Evolutionary conservation across 2,329 filamentous ascomycete species (phyloP), one percentile per base, ranked within the genome.

Genomic region (Colletotrichum aenigma): DNA sequence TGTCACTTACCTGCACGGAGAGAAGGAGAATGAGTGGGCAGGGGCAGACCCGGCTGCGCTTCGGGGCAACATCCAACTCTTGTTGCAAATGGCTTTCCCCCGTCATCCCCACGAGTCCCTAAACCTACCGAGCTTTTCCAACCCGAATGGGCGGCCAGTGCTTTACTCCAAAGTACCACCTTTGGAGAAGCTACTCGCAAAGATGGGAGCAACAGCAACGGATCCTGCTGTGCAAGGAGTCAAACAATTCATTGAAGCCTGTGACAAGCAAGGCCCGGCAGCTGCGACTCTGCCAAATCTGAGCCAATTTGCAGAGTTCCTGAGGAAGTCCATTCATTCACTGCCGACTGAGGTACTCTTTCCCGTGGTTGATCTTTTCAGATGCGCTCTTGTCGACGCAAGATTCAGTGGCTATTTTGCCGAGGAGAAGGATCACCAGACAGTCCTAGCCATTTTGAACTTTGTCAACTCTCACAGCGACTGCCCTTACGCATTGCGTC

Each of bases 401-500:
- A 92, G 96, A 52, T 88, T 98, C 18, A 95, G 94, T 76, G 94
- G 94, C 21, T 97, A 92, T 85, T 96, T 96, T 77, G 95, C 95
- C 1, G 94, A 97, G 81, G 95, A 98, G 82, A 82, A 87, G 18
- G 87, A 87, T 10, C 92, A 94, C 73, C 84, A 86, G 68, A 95
- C 94, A 0, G 86, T 96, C 16, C 81, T 89, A 38, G 86, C 90
- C 0, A 84, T 98, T 4, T 82, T 95, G 4, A 84, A 89, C 4
- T 85, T 91, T 48, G 90, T 95, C 60, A 92, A 90, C 77, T 82
- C 86, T 7, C 87, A 90, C 36, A 81, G 86, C 10, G 84, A 86
- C 1, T 94, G 93, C 55, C 95, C 95, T 0, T 98, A 98, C 81
- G 93, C 94, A 6, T 89, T 97, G 2, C 93, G 95, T 16, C 91